These are phyloP conservation scores for Aspergillus unguis DNA, from an alignment of 2,329 filamentous ascomycete species.

Conservation along the genomic window DNA sequence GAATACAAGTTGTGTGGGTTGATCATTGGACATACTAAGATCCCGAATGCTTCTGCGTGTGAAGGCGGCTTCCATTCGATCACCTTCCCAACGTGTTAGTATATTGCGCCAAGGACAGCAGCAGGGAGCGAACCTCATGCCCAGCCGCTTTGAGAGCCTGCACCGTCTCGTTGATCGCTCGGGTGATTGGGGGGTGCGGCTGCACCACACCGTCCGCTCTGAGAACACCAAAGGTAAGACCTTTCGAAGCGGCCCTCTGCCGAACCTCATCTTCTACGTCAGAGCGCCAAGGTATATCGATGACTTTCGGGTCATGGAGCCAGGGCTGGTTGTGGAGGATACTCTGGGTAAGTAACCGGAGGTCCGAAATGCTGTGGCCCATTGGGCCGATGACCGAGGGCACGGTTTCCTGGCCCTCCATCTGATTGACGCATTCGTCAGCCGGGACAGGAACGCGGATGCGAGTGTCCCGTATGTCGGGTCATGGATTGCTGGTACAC, in stretches of 20 bases:
- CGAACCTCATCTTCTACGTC: too few species aligned
- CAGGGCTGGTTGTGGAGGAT: conserved; percentile 53
- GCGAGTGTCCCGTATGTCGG: too few species aligned
- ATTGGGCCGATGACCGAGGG: conserved; percentile 63
- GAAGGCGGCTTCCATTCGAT: not conserved
- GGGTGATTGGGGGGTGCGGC: not conserved
- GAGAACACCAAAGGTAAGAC: conserved; percentile 34
- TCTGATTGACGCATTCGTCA: conserved; percentile 49
- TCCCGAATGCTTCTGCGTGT: not conserved
- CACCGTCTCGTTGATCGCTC: not conserved
- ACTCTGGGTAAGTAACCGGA: conserved; percentile 53
- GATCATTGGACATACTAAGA: too few species aligned
- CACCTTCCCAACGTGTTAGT: too few species aligned
- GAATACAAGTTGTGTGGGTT: too few species aligned
- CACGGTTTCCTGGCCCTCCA: conserved; percentile 64
- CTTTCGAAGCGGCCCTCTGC: conserved; percentile 18
- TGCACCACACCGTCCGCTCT: not conserved
- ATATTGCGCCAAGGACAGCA: too few species aligned
- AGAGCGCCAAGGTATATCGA: conserved; percentile 59
- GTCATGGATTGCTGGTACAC: too few species aligned
- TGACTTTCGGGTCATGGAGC: conserved; percentile 54
- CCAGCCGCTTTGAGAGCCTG: not conserved
- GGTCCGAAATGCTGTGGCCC: conserved; percentile 53
- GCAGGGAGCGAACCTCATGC: not conserved
- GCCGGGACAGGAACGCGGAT: not conserved